phyloP scores from a whole-genome alignment of 139 green algal genomes.

The Auxenochlorella pyrenoidosa region DNA sequence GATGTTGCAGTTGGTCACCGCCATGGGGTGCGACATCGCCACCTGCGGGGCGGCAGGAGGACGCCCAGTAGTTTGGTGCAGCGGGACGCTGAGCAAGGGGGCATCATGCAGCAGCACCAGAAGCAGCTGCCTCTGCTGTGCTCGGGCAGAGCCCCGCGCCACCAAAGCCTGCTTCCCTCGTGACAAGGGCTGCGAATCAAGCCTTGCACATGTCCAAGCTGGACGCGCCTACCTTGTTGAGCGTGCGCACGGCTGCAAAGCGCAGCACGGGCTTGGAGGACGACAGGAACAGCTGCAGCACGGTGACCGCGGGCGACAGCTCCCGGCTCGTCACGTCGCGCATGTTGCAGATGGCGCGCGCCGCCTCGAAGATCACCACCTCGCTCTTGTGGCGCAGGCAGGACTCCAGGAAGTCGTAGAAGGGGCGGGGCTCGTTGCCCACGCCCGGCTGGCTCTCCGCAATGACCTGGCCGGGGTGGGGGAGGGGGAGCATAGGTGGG shows the following conservation, averaged over 20 bases:
- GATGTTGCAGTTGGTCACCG: conserved; percentile 98
- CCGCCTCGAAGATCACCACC: conserved; percentile 92
- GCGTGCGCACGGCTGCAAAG: conserved; percentile 91
- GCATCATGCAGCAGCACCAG: background rate
- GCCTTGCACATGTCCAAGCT: no score
- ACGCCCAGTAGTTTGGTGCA: background rate
- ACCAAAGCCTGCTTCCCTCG: no score
- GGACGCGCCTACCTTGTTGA: conserved; percentile 89
- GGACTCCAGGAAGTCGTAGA: conserved; percentile 97
- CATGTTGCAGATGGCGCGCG: conserved; percentile 94
- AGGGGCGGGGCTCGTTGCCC: conserved; percentile 85
- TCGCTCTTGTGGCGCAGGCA: conserved; percentile 97
- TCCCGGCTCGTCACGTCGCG: conserved; percentile 90
- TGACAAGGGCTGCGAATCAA: no score
- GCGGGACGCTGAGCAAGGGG: background rate
- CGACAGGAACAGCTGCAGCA: conserved; percentile 98
- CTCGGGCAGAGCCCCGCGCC: no score
- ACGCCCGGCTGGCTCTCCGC: conserved; percentile 47
- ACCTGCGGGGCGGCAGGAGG: conserved; percentile 59
- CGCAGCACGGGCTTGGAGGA: conserved; percentile 96
- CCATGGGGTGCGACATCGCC: conserved; percentile 93
- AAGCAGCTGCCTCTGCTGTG: background rate
- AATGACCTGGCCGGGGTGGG: conserved; percentile 61
- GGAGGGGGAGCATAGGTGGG: no score
- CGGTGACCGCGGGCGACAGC: conserved; percentile 95